Evolutionary conservation across 495 filamentous ascomycete genomes (phyloP), one percentile per base, ranked within the genome.

Genomic region (Aspergillus steynii): DNA sequence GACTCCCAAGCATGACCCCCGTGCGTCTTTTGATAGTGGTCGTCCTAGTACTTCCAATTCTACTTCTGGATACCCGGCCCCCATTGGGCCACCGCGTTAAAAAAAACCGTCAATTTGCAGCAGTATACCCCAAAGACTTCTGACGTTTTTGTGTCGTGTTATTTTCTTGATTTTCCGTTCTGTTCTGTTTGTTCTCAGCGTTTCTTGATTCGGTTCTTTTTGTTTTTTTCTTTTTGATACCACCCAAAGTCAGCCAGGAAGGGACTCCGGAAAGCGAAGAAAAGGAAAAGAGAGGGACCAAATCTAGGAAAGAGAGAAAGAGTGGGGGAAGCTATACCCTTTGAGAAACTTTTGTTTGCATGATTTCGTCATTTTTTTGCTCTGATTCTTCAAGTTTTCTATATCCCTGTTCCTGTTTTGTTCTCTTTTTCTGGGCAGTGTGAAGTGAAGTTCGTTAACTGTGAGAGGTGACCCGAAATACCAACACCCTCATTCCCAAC

Each of bases 41-140:
- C 91, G 91, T 66, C 91, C 91, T 71, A 91, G 89, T 69, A 96
- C 91, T 80, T 93, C 90, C 82, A 90, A 95, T 90, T 96, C 91
- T 82, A 89, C 86, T 88, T 91, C 89, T 86, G 89, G 89, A 92
- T 93, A 93, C 90, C 90, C 90, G 84, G 90, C 87, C 82, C 90
- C 90, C 31, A 89, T 90, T 80, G 90, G 88, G 80, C 88, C 89
- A 84, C 90, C 87, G 80, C 89, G 89, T 88, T 92, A 87, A 81
- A 77, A 64, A 65, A 80, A 77, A 42, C 37, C 77, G 78, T 84
- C 80, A 81, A 85, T 84, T 87, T 76, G 75, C 74, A 81, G 78
- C 78, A 80, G 77, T 81, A 81, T 81, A 81, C 78, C 78, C 78
- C 83, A 81, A 81, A 83, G 80, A 79, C 78, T 76, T 80, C 77